Base-by-base conservation (phyloP, 2,329 filamentous ascomycete species). In the Diplodia seriata region DNA sequence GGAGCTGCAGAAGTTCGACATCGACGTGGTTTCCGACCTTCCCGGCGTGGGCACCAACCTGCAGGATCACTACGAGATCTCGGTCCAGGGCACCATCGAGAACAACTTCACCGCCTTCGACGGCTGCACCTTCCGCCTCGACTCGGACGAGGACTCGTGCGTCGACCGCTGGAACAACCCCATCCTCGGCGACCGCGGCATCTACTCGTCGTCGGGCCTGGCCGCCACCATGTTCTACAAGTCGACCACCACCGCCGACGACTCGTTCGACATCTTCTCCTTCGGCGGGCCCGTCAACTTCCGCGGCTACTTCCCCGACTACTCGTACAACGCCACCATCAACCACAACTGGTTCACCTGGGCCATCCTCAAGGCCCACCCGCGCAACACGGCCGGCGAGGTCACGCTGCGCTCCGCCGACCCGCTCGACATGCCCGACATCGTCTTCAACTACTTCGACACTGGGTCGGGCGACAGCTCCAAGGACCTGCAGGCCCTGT, bases 31-130 rank as follows among this genome's bases (percentile, higher is more conserved):
- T n/a, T 79, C 83, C 4, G 82, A 90, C 69, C 84, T 87, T 0
- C 85, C 85, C 0, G 86, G 89, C 53, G 88, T 91, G 2, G 89
- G 89, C 5, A 85, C 84, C 68, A 88, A 90, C 76, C 81, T 91
- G 4, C 81, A 88, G 68, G 88, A 91, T 73, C 87, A 88, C 57
- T 85, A 85, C 54, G 85, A 85, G 69, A 81, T 87, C 38, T 81
- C 82, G 1, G 80, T 86, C 64, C 81, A 86, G n/a, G 84, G 84
- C 55, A 78, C 82, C 59, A 73, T 78, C 6, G 71, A 74, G 5
- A 74, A 74, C 9, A 76, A 81, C 67, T 79, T 79, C 69, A 69
- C 71, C 36, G 64, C 75, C 43, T 74, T 77, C 43, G 67, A 81
- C 73, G 74, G 76, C 71, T 76, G 82, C 75, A 77, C 76, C 2